phyloP scores from a whole-genome alignment of 495 filamentous ascomycete genomes.

The Penicillium lividum region DNA sequence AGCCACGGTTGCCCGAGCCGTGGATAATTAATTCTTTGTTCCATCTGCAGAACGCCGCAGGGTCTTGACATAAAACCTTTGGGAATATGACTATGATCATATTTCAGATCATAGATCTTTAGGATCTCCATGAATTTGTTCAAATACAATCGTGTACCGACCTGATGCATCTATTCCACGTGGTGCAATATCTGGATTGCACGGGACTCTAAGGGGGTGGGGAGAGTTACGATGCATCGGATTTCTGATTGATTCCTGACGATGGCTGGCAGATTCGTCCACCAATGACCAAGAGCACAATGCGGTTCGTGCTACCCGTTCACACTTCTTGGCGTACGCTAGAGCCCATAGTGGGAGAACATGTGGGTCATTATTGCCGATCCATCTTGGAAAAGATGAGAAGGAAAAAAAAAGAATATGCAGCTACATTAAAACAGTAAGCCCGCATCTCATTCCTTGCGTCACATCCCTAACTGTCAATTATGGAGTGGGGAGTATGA shows the following conservation, averaged over 20 bases:
- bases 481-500: background rate
- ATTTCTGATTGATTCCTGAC: slow-evolving; percentile 20
- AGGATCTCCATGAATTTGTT: background rate
- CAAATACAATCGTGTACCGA: background rate
- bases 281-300: slow-evolving; percentile 18
- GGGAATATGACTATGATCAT: background rate
- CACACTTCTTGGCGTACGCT: slow-evolving; percentile 5
- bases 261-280: slow-evolving; percentile 21
- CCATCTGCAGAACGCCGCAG: background rate
- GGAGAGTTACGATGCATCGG: slow-evolving; percentile 20
- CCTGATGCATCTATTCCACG: slow-evolving; percentile 7
- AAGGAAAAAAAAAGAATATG: slow-evolving; percentile 8
- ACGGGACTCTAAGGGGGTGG: slow-evolving; percentile 17
- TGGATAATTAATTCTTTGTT: slow-evolving; percentile 11
- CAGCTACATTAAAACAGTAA: background rate
- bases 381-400: slow-evolving; percentile 11
- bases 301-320: slow-evolving; percentile 23
- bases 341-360: slow-evolving; percentile 30
- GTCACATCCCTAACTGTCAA: background rate
- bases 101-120: background rate
- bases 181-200: background rate
- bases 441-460: background rate
- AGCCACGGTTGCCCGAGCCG: slow-evolving; percentile 10
- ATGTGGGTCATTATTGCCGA: slow-evolving; percentile 26
- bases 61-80: background rate